Percentiles rank a stretch among this genome's conserved stretches.
These are phyloP conservation scores for Pseudogymnoascus destructans DNA, from an alignment of 2,329 filamentous ascomycete genomes.

Conservation along the genomic window DNA sequence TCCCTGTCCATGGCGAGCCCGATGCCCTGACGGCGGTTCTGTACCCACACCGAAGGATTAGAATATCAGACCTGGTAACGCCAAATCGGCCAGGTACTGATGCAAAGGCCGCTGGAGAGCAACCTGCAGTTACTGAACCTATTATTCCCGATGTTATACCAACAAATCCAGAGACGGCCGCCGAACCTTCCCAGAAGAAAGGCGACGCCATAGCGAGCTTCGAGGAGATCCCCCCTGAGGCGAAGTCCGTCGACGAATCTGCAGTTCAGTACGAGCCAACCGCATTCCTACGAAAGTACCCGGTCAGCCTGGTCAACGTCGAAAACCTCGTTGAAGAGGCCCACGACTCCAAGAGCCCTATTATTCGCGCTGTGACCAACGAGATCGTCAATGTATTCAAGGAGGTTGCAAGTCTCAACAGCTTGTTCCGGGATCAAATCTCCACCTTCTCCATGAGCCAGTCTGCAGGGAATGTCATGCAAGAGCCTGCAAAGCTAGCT, in stretches of 20 bases:
- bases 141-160: conserved; percentile 45
- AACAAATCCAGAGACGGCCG: conserved; percentile 39
- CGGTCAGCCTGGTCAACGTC: conserved; percentile 88
- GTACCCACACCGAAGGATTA: conserved; percentile 90
- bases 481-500: conserved; percentile 87
- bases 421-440: conserved; percentile 91
- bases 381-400: conserved; percentile 99
- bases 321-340: conserved; percentile 85
- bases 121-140: conserved; percentile 32
- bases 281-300: conserved; percentile 79
- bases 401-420: conserved; percentile 87
- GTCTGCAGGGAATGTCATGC: conserved; percentile 84
- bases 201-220: conserved; percentile 96
- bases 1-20: conserved; percentile 78
- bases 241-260: conserved; percentile 37
- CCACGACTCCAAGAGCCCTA: conserved; percentile 76
- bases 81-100: conserved; percentile 32
- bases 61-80: conserved; percentile 69
- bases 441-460: conserved; percentile 95
- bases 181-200: conserved; percentile 48
- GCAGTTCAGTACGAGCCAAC: conserved; percentile 66
- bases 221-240: conserved; percentile 63
- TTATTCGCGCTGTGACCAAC: conserved; percentile 83
- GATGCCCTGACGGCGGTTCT: conserved; percentile 81
- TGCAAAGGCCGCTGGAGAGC: conserved; percentile 31